Conservation (phyloP, 2,329 filamentous ascomycete species). For the Thelonectria discophora region DNA sequence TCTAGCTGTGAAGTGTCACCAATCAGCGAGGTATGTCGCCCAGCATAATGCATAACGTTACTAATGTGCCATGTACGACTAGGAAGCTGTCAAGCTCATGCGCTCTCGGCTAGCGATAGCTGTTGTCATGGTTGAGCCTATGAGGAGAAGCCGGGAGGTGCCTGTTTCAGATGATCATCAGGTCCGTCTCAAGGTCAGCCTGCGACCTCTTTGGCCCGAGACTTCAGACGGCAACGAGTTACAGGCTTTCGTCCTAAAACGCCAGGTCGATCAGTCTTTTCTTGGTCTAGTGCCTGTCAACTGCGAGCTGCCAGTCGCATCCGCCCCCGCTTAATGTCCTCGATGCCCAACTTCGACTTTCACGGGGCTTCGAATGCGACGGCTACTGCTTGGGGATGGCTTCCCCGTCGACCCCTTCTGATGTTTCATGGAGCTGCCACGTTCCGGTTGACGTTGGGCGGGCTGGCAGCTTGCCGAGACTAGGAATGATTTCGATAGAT, state of each 20-base stretch:
- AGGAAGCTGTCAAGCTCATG: neutral
- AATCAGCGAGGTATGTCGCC: neutral
- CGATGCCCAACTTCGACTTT: neutral
- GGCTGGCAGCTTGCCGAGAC: neutral
- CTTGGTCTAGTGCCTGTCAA: neutral
- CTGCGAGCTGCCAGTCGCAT: slow-evolving; percentile 16
- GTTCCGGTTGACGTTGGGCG: slow-evolving; percentile 9
- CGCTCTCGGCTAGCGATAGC: too few species aligned
- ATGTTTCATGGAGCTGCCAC: slow-evolving; percentile 13
- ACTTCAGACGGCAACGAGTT: slow-evolving; percentile 18
- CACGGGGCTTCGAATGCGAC: slow-evolving; percentile 21
- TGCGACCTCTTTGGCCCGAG: slow-evolving; percentile 15
- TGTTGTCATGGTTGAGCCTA: neutral
- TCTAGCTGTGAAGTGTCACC: too few species aligned
- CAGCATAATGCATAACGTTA: neutral
- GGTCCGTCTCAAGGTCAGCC: slow-evolving; percentile 35
- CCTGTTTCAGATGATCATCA: slow-evolving; percentile 39
- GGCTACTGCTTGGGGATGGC: slow-evolving; percentile 11
- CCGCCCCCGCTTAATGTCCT: slow-evolving; percentile 5
- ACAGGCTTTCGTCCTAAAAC: slow-evolving; percentile 12
- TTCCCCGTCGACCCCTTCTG: slow-evolving; percentile 18
- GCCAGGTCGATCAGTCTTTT: neutral
- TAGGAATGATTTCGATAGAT: slow-evolving; percentile 13
- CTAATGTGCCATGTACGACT: neutral
- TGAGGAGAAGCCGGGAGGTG: slow-evolving; percentile 28